Conservation (phyloP, 2,329 filamentous ascomycete species). For the Ceratocystiopsis sp. region DNA sequence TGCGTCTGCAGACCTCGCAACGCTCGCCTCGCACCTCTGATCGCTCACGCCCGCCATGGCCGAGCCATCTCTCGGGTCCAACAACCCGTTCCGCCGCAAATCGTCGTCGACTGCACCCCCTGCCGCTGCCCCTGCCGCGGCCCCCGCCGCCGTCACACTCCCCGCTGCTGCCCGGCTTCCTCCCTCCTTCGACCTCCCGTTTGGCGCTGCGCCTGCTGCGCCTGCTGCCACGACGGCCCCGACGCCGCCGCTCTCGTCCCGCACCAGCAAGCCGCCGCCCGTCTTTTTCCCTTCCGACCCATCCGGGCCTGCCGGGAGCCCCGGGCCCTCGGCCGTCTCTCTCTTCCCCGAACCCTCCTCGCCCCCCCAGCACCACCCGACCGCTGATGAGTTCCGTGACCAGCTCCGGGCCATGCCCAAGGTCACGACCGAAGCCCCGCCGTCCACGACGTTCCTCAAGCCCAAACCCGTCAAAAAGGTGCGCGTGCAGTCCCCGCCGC, state of each 20-base stretch:
- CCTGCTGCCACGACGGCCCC: too few relatives aligned
- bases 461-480: conserved; percentile 48
- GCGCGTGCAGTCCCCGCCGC: conserved; percentile 46
- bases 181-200: too few relatives aligned
- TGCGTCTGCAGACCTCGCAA: too few relatives aligned
- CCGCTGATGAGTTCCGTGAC: conserved; percentile 15
- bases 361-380: conserved; percentile 9
- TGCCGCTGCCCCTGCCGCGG: conserved; percentile 5
- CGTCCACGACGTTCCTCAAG: conserved; percentile 20
- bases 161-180: too few relatives aligned
- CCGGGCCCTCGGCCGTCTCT: too few relatives aligned
- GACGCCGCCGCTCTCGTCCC: too few relatives aligned
- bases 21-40: neutral
- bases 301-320: too few relatives aligned
- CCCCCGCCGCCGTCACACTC: conserved; percentile 11
- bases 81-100: conserved; percentile 38
- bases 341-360: too few relatives aligned
- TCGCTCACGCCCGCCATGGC: conserved; percentile 15
- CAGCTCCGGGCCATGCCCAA: conserved; percentile 14
- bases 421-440: conserved; percentile 17
- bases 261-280: neutral
- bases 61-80: conserved; percentile 21
- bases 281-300: neutral
- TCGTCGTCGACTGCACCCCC: conserved; percentile 1
- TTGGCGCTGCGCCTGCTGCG: too few relatives aligned